Percentiles rank a stretch among this genome's conserved stretches.
These are phyloP conservation scores for Chaetomiaceae sp. DNA, from an alignment of 2,329 filamentous ascomycete species.

Conservation along the genomic window DNA sequence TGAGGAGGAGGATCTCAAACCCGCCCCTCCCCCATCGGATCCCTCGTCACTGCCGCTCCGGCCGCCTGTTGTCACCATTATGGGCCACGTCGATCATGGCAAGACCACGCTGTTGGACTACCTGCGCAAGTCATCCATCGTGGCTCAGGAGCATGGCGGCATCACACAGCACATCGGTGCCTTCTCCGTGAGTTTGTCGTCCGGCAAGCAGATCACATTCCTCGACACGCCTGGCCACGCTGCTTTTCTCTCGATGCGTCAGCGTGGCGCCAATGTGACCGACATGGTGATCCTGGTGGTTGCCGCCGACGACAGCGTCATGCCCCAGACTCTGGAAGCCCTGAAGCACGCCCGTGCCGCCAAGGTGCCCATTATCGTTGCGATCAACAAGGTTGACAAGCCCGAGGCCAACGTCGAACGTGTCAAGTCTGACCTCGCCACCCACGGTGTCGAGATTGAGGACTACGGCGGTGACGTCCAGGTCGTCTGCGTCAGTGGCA, in stretches of 20 bases:
- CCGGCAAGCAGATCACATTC: constrained; percentile 89
- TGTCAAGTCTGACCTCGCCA: constrained; percentile 82
- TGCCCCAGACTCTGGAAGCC: constrained; percentile 93
- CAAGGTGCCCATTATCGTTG: constrained; percentile 91
- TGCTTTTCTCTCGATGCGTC: constrained; percentile 92
- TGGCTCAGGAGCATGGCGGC: constrained; percentile 85
- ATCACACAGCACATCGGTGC: constrained; percentile 99
- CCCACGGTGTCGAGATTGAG: constrained; percentile 83
- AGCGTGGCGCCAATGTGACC: constrained; percentile 90
- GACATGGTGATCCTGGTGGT: constrained; percentile 96
- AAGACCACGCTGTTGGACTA: constrained; percentile 96
- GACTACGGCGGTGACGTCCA: constrained; percentile 94
- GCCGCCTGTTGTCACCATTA: constrained; percentile 95
- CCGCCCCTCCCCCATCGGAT: constrained; percentile 65
- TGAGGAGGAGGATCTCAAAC: constrained; percentile 64
- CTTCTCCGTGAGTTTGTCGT: constrained; percentile 83
- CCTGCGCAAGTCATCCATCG: constrained; percentile 87
- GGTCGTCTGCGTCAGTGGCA: constrained; percentile 84
- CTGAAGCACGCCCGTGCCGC: constrained; percentile 87
- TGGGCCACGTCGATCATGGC: constrained; percentile 98
- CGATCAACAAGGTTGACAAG: constrained; percentile 96
- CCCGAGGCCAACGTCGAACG: constrained; percentile 72
- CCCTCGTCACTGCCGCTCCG: constrained; percentile 63
- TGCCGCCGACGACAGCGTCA: constrained; percentile 94
- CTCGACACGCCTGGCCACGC: constrained; percentile 95